phyloP scores from a whole-genome alignment of 257 asterid species.

The Solanum virginianum region DNA sequence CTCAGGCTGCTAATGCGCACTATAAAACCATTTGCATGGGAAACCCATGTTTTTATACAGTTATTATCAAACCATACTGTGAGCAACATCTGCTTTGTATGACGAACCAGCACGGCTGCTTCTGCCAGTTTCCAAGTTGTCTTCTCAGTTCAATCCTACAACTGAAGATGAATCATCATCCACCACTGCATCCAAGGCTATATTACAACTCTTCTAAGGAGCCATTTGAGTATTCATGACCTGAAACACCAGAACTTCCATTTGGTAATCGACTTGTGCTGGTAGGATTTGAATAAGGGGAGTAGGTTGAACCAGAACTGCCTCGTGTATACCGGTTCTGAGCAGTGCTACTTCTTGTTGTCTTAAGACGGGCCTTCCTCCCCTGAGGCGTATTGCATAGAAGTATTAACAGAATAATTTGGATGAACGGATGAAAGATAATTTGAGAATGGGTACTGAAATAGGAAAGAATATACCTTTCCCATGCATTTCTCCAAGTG shows the following conservation, averaged over 20 bases:
- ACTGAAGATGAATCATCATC: neutral
- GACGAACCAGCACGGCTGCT: neutral
- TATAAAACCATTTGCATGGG: neutral
- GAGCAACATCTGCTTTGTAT: neutral
- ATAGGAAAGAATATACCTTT: slow-evolving; percentile 41
- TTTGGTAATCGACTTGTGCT: slow-evolving; percentile 33
- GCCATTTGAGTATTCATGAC: slow-evolving; percentile 50
- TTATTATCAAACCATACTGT: neutral
- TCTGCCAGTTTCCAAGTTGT: neutral
- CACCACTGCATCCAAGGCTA: neutral
- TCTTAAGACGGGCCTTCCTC: slow-evolving; percentile 83
- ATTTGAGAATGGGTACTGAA: neutral
- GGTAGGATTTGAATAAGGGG: slow-evolving; percentile 33
- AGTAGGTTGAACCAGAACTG: slow-evolving; percentile 30
- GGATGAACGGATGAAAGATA: neutral
- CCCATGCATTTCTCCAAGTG: slow-evolving; percentile 99
- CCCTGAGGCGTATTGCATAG: slow-evolving; percentile 40
- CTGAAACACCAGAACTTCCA: slow-evolving; percentile 41
- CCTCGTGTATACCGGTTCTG: slow-evolving; percentile 63
- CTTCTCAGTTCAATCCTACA: neutral
- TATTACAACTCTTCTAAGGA: slow-evolving; percentile 30
- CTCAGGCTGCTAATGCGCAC: neutral
- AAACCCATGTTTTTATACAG: neutral
- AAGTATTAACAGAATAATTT: neutral
- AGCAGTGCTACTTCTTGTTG: slow-evolving; percentile 75